Evolutionary conservation across 352 stramenopile species (phyloP).

Genomic region (Phytophthora syringae): DNA sequence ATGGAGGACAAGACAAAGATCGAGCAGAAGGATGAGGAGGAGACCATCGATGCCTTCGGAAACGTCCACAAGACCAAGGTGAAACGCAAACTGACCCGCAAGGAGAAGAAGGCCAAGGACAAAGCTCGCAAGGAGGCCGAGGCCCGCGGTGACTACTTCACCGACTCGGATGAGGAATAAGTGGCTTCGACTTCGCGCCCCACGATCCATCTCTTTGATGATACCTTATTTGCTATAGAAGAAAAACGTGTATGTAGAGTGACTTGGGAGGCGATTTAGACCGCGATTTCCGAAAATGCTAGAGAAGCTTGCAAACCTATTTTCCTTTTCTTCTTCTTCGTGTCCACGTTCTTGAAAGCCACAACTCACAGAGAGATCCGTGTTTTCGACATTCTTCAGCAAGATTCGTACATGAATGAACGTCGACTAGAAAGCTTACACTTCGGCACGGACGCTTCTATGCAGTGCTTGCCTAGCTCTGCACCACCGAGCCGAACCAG

Average conservation of each 20-base stretch:
- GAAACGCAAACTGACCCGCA: slow-evolving; percentile 91
- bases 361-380: not conserved
- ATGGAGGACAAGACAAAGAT: slow-evolving; percentile 92
- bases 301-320: slow-evolving; percentile 35
- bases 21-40: slow-evolving; percentile 90
- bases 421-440: too few relatives aligned
- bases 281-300: slow-evolving; percentile 42
- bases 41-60: slow-evolving; percentile 81
- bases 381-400: too few relatives aligned
- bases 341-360: too few relatives aligned
- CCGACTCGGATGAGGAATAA: slow-evolving; percentile 81
- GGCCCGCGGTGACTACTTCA: slow-evolving; percentile 84
- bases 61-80: slow-evolving; percentile 90
- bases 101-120: slow-evolving; percentile 89
- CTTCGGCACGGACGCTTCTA: slow-evolving; percentile 8
- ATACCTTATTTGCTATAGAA: slow-evolving; percentile 55
- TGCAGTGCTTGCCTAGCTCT: slow-evolving; percentile 21
- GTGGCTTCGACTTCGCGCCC: slow-evolving; percentile 33
- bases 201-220: slow-evolving; percentile 38
- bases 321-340: slow-evolving; percentile 3
- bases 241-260: slow-evolving; percentile 44
- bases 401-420: too few relatives aligned
- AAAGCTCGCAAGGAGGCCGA: slow-evolving; percentile 91
- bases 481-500: slow-evolving; percentile 16
- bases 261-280: slow-evolving; percentile 43